Evolutionary conservation across 176 grass and related monocot species (phyloP).

Genomic region (Otatea glauca): DNA sequence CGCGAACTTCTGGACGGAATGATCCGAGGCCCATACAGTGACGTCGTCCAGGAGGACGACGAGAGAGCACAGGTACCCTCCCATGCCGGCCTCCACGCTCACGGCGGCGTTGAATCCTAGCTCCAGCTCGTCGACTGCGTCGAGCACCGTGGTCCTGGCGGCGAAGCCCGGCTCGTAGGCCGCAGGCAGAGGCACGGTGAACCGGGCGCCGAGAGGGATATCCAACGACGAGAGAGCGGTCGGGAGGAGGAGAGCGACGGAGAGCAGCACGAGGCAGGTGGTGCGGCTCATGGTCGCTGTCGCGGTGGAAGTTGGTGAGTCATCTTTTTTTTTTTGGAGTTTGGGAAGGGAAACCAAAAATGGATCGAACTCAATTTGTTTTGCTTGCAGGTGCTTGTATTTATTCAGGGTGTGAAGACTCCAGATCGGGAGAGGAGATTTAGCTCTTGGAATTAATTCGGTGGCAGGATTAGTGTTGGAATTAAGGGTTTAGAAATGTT

Average conservation of each 20-base stretch:
- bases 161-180: too few relatives aligned
- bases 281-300: background rate
- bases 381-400: constrained; percentile 5
- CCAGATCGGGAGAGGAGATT: background rate
- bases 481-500: constrained; percentile 38
- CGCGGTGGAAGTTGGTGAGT: background rate
- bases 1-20: too few relatives aligned
- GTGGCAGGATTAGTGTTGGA: constrained; percentile 13
- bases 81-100: constrained; percentile 32
- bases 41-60: constrained; percentile 52
- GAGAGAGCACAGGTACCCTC: constrained; percentile 40
- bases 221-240: constrained; percentile 26
- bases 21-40: too few relatives aligned
- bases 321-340: background rate
- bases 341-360: background rate
- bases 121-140: background rate
- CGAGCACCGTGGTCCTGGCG: constrained; percentile 34
- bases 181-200: too few relatives aligned
- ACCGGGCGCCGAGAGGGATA: too few relatives aligned
- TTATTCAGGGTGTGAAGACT: constrained; percentile 1
- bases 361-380: background rate
- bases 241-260: background rate
- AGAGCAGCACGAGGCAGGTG: constrained; percentile 1
- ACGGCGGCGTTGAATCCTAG: constrained; percentile 35
- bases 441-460: constrained; percentile 28